A percentile compares a stretch with the other conserved stretches of the same genome.
phyloP scores from a whole-genome alignment of 1,139 yeast species.

The Geotrichum reessii region DNA sequence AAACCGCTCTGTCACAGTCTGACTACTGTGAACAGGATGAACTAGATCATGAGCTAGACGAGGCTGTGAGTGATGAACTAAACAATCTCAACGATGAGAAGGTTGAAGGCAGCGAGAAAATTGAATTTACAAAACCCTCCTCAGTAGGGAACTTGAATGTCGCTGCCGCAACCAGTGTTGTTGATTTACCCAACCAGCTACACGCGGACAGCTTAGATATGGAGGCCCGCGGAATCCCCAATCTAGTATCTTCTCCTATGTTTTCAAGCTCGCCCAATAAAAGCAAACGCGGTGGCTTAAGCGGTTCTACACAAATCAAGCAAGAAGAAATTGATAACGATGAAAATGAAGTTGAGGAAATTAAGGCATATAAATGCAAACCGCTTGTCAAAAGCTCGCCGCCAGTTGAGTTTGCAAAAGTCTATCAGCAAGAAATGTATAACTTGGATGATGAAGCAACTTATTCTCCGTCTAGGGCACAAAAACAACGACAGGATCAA shows the following conservation, averaged over 20 bases:
- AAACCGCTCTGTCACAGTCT: background rate
- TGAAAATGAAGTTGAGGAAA: background rate
- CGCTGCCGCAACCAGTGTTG: background rate
- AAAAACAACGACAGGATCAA: background rate
- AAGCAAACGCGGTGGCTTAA: background rate
- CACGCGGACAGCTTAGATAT: conserved; percentile 3
- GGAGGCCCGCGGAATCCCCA: conserved; percentile 15
- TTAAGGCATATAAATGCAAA: background rate
- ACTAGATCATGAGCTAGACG: background rate
- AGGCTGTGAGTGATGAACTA: background rate
- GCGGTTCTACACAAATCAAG: background rate
- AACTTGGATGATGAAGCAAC: background rate
- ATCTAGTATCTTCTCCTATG: conserved; percentile 10
- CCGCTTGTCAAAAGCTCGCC: background rate
- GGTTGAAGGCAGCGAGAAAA: background rate
- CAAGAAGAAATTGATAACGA: background rate
- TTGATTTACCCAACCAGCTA: background rate
- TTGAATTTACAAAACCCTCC: background rate
- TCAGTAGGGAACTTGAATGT: background rate
- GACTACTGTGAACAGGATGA: background rate
- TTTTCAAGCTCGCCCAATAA: conserved; percentile 2
- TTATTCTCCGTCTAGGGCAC: background rate
- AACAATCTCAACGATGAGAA: background rate
- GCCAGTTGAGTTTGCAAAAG: background rate
- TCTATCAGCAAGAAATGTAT: background rate